Conservation (phyloP, 768 basidiomycete genomes). For the Kwoniella sp. region DNA sequence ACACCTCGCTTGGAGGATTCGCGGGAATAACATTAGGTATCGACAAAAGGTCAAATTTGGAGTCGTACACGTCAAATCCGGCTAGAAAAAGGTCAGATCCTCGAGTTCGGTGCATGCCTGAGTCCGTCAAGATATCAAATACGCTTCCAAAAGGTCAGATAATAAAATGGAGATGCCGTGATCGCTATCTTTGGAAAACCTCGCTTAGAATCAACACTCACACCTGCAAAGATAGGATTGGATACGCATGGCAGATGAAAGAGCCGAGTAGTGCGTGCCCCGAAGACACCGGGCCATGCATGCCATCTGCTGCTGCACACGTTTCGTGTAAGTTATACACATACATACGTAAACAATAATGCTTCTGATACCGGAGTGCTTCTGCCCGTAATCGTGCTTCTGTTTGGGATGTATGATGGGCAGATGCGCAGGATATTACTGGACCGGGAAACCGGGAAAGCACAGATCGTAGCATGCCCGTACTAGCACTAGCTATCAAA, state of each 20-base stretch:
- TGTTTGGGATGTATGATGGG: background rate
- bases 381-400: too few relatives aligned
- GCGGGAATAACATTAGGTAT: background rate
- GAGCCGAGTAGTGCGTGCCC: too few relatives aligned
- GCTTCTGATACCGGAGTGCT: too few relatives aligned
- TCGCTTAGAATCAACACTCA: background rate
- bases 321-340: too few relatives aligned
- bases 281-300: too few relatives aligned
- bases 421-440: background rate
- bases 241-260: background rate
- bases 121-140: constrained; percentile 1
- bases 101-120: background rate
- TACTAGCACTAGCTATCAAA: background rate
- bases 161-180: background rate
- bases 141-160: constrained; percentile 1
- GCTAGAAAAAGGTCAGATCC: background rate
- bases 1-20: constrained; percentile 3
- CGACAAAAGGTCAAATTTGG: constrained; percentile 1
- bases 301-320: too few relatives aligned
- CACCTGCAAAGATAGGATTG: background rate
- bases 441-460: background rate
- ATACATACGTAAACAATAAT: too few relatives aligned
- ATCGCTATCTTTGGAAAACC: background rate
- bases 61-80: constrained; percentile 3
- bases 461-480: background rate